These are phyloP conservation scores for Phanerochaete sordida DNA, from an alignment of 768 basidiomycete genomes.

Conservation along the genomic window DNA sequence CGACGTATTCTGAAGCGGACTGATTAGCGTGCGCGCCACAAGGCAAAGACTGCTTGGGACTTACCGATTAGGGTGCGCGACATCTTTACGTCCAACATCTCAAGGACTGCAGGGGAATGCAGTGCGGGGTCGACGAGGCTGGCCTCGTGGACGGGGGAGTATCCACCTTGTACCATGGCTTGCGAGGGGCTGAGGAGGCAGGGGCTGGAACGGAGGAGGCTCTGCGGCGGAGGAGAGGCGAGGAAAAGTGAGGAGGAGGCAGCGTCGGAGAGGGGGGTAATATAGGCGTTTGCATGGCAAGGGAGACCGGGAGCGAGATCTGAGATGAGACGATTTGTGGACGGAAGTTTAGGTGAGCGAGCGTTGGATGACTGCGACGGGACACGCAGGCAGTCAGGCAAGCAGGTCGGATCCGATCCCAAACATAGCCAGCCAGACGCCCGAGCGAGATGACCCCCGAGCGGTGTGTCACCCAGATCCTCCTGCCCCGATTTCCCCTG, in stretches of 20 bases:
- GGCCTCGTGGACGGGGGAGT: slow-evolving; percentile 40
- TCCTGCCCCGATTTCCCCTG: background rate
- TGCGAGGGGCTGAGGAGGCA: slow-evolving; percentile 14
- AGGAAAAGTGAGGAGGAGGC: slow-evolving; percentile 10
- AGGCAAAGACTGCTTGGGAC: slow-evolving; percentile 23
- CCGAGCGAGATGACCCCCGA: background rate
- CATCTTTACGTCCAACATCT: slow-evolving; percentile 66
- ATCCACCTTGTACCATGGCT: slow-evolving; percentile 10
- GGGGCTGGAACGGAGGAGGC: slow-evolving; percentile 19
- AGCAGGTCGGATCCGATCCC: slow-evolving; percentile 11
- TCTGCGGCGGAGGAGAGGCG: slow-evolving; percentile 9
- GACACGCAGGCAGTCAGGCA: background rate
- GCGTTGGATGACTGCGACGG: slow-evolving; percentile 9
- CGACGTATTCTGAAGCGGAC: slow-evolving; percentile 53
- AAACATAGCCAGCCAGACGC: background rate
- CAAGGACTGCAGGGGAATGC: slow-evolving; percentile 64
- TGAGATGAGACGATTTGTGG: slow-evolving; percentile 14
- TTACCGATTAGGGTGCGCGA: slow-evolving; percentile 60
- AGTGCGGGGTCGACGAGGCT: slow-evolving; percentile 59
- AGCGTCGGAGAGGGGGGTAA: slow-evolving; percentile 11
- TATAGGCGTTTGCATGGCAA: slow-evolving; percentile 12
- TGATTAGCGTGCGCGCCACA: slow-evolving; percentile 5
- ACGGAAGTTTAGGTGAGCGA: slow-evolving; percentile 5
- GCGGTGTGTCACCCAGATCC: background rate
- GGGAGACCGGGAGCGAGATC: slow-evolving; percentile 10